Conservation (phyloP, 768 basidiomycete species). For the Botryobasidium botryosum region DNA sequence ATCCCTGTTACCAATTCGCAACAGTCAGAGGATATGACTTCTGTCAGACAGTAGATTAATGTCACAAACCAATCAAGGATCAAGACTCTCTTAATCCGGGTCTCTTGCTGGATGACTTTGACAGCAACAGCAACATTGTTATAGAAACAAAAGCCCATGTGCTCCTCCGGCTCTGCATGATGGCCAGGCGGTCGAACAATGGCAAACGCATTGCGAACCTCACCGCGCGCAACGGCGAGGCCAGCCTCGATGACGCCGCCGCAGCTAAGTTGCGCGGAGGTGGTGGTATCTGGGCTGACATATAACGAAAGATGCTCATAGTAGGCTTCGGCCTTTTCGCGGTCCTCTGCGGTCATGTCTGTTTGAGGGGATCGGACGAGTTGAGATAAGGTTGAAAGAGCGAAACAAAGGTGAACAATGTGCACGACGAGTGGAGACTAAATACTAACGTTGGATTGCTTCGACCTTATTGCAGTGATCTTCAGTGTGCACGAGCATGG, state of each 20-base stretch:
- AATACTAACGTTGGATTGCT: slow-evolving; percentile 56
- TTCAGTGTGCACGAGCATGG: slow-evolving; percentile 74
- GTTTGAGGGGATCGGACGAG: not conserved
- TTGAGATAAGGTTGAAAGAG: slow-evolving; percentile 1
- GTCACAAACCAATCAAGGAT: slow-evolving; percentile 83
- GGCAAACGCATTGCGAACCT: slow-evolving; percentile 76
- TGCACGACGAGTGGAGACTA: slow-evolving; percentile 4
- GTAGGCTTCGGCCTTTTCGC: slow-evolving; percentile 56
- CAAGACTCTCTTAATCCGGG: slow-evolving; percentile 58
- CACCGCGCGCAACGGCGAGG: slow-evolving; percentile 64
- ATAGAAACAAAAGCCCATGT: slow-evolving; percentile 99
- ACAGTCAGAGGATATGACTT: not conserved
- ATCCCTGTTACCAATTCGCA: slow-evolving; percentile 41
- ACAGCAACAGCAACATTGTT: slow-evolving; percentile 95
- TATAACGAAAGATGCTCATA: slow-evolving; percentile 90
- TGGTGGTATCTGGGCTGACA: slow-evolving; percentile 70
- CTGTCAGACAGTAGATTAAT: not conserved
- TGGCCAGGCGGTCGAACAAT: slow-evolving; percentile 96
- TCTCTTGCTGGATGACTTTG: slow-evolving; percentile 55
- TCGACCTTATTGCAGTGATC: slow-evolving; percentile 86
- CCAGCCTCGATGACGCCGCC: slow-evolving; percentile 89
- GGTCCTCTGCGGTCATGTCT: slow-evolving; percentile 65
- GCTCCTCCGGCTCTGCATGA: slow-evolving; percentile 94
- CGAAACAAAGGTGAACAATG: slow-evolving; percentile 7
- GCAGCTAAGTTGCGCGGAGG: slow-evolving; percentile 73